A percentile compares a stretch with the other conserved stretches of the same genome.
These are phyloP conservation scores for Gymnopilus junonius DNA, from an alignment of 768 basidiomycete genomes.

Conservation along the genomic window DNA sequence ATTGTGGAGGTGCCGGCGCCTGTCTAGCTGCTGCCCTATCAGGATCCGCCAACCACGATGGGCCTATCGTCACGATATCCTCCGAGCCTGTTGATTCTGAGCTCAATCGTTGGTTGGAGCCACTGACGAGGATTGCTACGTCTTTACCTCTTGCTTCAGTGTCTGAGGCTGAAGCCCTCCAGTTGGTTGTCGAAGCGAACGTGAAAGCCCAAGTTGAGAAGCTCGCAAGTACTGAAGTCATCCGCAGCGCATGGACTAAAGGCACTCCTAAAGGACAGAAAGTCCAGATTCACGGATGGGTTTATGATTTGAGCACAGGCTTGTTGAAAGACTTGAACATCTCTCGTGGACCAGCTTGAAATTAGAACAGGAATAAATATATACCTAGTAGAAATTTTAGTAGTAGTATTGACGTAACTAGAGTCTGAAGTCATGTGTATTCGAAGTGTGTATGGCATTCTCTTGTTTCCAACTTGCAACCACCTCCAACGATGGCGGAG, in stretches of 20 bases:
- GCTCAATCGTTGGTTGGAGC: slow-evolving; percentile 73
- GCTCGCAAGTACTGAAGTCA: slow-evolving; percentile 47
- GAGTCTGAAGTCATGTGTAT: background rate
- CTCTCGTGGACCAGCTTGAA: slow-evolving; percentile 39
- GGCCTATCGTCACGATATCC: slow-evolving; percentile 35
- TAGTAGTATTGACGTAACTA: background rate
- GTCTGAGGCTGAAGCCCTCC: slow-evolving; percentile 41
- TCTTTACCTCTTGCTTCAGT: slow-evolving; percentile 47
- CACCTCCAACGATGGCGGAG: slow-evolving; percentile 7
- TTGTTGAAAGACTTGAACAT: slow-evolving; percentile 60
- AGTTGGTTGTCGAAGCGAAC: slow-evolving; percentile 60
- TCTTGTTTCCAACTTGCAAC: background rate
- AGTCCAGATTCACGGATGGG: slow-evolving; percentile 72
- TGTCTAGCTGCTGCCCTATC: slow-evolving; percentile 51
- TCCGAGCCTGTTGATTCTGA: slow-evolving; percentile 44
- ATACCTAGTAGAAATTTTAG: background rate
- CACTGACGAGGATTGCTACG: slow-evolving; percentile 59
- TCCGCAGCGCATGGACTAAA: slow-evolving; percentile 52
- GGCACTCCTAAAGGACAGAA: slow-evolving; percentile 45
- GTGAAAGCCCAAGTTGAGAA: slow-evolving; percentile 59
- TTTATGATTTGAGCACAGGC: slow-evolving; percentile 67
- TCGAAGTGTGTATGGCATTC: background rate
- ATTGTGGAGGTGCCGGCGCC: slow-evolving; percentile 78
- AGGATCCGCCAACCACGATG: slow-evolving; percentile 31
- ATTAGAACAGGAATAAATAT: background rate